Base-by-base conservation (phyloP, 306 rosid genomes). In the Prunus salicina region DNA sequence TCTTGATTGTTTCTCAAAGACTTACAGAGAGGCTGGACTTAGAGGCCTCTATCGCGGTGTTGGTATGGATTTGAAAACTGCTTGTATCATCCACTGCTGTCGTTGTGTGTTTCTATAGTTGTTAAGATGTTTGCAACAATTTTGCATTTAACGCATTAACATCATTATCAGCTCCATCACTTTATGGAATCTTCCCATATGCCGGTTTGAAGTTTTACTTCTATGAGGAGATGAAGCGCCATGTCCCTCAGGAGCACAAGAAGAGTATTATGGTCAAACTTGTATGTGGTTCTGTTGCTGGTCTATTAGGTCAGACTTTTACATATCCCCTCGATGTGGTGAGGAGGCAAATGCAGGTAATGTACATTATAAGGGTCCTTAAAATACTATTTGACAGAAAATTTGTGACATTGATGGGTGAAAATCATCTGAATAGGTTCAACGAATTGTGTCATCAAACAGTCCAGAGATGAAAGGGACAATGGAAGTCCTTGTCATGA, bases 301-400 rank as follows among this genome's bases (percentile, higher is more conserved):
- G 98, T 80, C 79, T 95, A 71, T 74, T 95, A 78, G 96, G 98
- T 53, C 98, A 95, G 77, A 95, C 97, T 56, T 90, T 95, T 86
- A 95, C 97, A 43, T 95, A 92, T 75, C 97, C 98, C 65, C 98
- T 95, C 43, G 97, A 95, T 78, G 98, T 95, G 81, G 97, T 92
- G 47, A 86, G 98, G 91, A 88, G 98, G 83, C 97, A 95, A 87
- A 95, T 95, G 98, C 97, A 95, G 97, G 98, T 90, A 86, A 50
- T 30, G 52, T 72, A 53, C 75, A 53, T 73, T 52, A 7, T 15
- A 74, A 60, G 47, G 60, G 49, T 73, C 62, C 27, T 76, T 71
- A 52, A 53, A 73, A 53, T 64, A 52, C 47, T 71, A 30, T 65
- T 75, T 52, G 61, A 80, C 52, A 46, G 38, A 78, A 75, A 27